These are phyloP conservation scores for Alternaria sp. DNA, from an alignment of 2,329 filamentous ascomycete species.

Conservation along the genomic window DNA sequence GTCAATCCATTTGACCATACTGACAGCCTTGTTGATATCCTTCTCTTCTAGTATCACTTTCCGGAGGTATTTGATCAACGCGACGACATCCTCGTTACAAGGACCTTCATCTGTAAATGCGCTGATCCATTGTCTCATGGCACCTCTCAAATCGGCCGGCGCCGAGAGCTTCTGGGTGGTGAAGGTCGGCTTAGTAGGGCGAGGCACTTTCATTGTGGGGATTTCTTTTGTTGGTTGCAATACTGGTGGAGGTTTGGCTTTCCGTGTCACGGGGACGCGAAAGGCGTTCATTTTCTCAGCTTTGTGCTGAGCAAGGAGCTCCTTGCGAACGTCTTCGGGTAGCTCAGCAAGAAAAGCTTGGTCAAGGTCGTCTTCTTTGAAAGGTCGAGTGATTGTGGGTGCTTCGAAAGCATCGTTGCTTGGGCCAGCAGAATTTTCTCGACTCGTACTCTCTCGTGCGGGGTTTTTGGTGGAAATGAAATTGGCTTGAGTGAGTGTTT, in stretches of 20 bases:
- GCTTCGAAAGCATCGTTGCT: slow-evolving; percentile 41
- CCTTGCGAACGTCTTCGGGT: slow-evolving; percentile 70
- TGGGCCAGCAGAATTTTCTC: slow-evolving; percentile 26
- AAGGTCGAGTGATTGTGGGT: not conserved
- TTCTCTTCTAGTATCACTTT: slow-evolving; percentile 78
- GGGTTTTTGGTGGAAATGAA: slow-evolving; percentile 63
- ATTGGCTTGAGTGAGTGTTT: slow-evolving; percentile 72
- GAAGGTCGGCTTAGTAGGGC: slow-evolving; percentile 66
- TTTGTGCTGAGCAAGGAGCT: slow-evolving; percentile 78
- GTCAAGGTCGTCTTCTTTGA: slow-evolving; percentile 37
- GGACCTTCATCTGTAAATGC: slow-evolving; percentile 78
- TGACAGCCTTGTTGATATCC: slow-evolving; percentile 77
- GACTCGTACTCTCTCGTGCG: slow-evolving; percentile 20
- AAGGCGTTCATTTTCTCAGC: slow-evolving; percentile 39
- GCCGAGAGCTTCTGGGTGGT: slow-evolving; percentile 65
- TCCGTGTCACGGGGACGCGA: slow-evolving; percentile 42
- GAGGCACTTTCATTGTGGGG: slow-evolving; percentile 56
- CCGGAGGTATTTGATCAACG: slow-evolving; percentile 75
- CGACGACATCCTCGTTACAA: slow-evolving; percentile 77
- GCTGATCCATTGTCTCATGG: slow-evolving; percentile 77
- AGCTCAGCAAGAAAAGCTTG: slow-evolving; percentile 81
- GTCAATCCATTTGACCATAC: slow-evolving; percentile 71
- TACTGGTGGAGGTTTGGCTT: slow-evolving; percentile 25
- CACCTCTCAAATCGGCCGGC: slow-evolving; percentile 72
- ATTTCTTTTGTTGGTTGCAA: slow-evolving; percentile 32